Conservation (phyloP, 805 yeast species). For the Nakazawaea peltata region DNA sequence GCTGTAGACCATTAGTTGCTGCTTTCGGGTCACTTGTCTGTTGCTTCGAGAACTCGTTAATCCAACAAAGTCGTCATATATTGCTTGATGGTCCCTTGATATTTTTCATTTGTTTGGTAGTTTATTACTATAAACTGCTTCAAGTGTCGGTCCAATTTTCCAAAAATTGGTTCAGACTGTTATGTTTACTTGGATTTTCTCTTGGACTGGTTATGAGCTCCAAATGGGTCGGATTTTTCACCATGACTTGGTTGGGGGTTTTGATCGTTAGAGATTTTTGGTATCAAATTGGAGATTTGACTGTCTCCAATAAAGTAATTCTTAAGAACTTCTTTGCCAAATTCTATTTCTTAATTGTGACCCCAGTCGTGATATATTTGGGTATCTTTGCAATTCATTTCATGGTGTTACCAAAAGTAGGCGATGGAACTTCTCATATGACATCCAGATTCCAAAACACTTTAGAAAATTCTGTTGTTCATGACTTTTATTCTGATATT, state of each 20-base stretch:
- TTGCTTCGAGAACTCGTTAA: conserved; percentile 55
- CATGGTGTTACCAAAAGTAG: conserved; percentile 34
- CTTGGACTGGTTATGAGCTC: conserved; percentile 53
- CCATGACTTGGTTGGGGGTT: conserved; percentile 55
- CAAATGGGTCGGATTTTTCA: conserved; percentile 65
- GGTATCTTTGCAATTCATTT: conserved; percentile 53
- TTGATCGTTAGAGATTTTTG: conserved; percentile 49
- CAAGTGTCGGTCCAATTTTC: conserved; percentile 37
- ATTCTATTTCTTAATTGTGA: conserved; percentile 30
- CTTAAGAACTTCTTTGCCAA: conserved; percentile 33
- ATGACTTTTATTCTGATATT: conserved; percentile 51
- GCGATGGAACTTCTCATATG: conserved; percentile 56
- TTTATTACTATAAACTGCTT: conserved; percentile 43
- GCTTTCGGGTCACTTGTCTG: conserved; percentile 43
- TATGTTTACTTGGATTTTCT: conserved; percentile 38
- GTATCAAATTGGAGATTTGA: conserved; percentile 63
- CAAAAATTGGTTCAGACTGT: conserved; percentile 42
- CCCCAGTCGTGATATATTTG: conserved; percentile 55
- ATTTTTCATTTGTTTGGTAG: conserved; percentile 36
- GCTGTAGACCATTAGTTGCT: conserved; percentile 44
- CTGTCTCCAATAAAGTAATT: conserved; percentile 29
- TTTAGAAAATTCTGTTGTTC: conserved; percentile 32
- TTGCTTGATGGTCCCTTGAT: conserved; percentile 38
- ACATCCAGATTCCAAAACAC: conserved; percentile 61
- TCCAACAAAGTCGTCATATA: conserved; percentile 52